phyloP scores from a whole-genome alignment of 176 grass and related monocot genomes.

The Oryza brachyantha region DNA sequence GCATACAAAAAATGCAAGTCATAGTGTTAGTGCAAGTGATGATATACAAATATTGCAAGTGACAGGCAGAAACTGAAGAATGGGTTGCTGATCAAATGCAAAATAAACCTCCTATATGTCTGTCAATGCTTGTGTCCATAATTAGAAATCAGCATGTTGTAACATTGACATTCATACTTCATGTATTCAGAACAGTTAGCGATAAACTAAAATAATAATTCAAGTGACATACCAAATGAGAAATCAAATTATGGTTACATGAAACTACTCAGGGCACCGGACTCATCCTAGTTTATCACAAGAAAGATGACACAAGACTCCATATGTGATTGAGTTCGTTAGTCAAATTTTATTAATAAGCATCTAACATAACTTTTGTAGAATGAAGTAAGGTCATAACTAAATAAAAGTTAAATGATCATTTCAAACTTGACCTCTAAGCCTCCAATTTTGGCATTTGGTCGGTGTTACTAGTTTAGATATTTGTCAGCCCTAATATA shows the following conservation, averaged over 20 bases:
- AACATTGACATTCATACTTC: background rate
- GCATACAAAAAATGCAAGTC: slow-evolving; percentile 27
- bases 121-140: background rate
- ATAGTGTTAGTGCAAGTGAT: background rate
- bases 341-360: background rate
- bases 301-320: background rate
- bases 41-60: background rate
- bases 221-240: background rate
- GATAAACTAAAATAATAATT: background rate
- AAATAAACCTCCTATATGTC: background rate
- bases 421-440: background rate
- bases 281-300: background rate
- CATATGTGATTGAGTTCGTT: background rate
- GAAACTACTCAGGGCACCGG: background rate
- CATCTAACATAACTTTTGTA: slow-evolving; percentile 11
- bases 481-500: background rate
- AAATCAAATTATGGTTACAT: slow-evolving; percentile 6
- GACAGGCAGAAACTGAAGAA: background rate
- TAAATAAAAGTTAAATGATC: background rate
- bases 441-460: background rate
- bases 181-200: background rate
- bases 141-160: background rate
- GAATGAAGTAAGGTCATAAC: background rate
- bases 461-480: background rate
- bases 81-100: too few species aligned